Conservation (phyloP, 2,329 filamentous ascomycete genomes). For the Microsporum ferrugineum region DNA sequence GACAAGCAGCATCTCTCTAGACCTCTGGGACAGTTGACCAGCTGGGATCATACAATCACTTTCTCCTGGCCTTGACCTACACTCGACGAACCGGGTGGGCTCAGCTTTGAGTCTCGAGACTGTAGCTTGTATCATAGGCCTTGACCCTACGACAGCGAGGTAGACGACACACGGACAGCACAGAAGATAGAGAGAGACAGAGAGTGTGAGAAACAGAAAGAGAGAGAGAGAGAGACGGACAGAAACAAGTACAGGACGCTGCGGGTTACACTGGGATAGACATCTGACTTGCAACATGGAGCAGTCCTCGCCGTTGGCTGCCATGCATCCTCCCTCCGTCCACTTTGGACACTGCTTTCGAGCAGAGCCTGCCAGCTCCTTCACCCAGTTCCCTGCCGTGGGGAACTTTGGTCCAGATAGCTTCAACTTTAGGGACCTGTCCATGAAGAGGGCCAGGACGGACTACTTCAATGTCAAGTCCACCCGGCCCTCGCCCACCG, state of each 20-base stretch:
- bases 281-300: slow-evolving; percentile 52
- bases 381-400: slow-evolving; percentile 42
- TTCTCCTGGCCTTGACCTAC: too few relatives aligned
- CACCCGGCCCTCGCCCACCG: slow-evolving; percentile 74
- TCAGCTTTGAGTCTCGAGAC: too few relatives aligned
- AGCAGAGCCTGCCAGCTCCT: slow-evolving; percentile 44
- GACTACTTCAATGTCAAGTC: slow-evolving; percentile 79
- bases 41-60: too few relatives aligned
- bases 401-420: slow-evolving; percentile 49
- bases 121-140: too few relatives aligned
- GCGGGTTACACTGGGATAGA: slow-evolving; percentile 4
- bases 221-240: not conserved
- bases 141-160: too few relatives aligned
- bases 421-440: slow-evolving; percentile 66
- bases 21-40: too few relatives aligned
- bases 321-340: slow-evolving; percentile 66
- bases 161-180: too few relatives aligned
- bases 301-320: slow-evolving; percentile 84
- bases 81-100: too few relatives aligned
- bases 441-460: slow-evolving; percentile 53
- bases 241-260: not conserved
- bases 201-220: not conserved
- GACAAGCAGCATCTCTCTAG: too few relatives aligned
- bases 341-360: slow-evolving; percentile 52
- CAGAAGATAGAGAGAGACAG: too few relatives aligned